Base-by-base conservation (phyloP, 2,329 filamentous ascomycete species). In the Pestalotiopsis sp. region DNA sequence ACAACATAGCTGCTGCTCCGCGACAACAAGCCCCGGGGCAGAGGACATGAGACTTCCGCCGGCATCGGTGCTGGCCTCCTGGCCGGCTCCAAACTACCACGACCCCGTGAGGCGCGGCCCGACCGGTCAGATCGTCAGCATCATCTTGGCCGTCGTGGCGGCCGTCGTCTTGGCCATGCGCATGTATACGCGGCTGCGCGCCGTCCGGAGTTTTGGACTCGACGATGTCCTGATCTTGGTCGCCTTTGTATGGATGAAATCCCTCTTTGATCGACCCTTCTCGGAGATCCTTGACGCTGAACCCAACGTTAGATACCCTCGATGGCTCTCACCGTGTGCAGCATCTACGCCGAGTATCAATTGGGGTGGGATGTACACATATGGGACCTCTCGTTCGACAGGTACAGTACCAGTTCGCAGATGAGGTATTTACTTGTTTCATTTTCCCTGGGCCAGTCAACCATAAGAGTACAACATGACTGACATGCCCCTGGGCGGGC, bases 181-280 rank as follows among this genome's bases (percentile, higher is more conserved):
- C 27, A 61, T 82, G 25, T 82, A 80, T 66, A 76, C 80, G 12
- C 77, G 80, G 13, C 73, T 73, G 65, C 70, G 69, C 49, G 75
- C 81, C 6, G 79, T 80, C 0, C 74, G 74, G n/a, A 77, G 77
- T 5, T 77, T 81, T 60, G 78, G 79, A 17, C 72, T 77, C 11
- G 81, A 69, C 27, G 68, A 69, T 31, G 36, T 58, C 4, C 62
- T 69, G 3, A 69, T 69, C 14, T 3, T 69, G 2, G 23, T 41
- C 56, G 66, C 68, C 13, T 68, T 66, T 20, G 66, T 68, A 68
- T 25, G 66, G 17, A 17, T 23, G 25, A 2, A 2, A 1, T 31
- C n/a, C n/a, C 4, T 4, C n/a, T 6, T 2, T n/a, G 41, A 14
- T 49, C 3, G 27, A 41, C 13, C 11, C 7, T 38, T 14, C 36